Conservation (phyloP, 75 land plant genomes). For the Picea glauca region DNA sequence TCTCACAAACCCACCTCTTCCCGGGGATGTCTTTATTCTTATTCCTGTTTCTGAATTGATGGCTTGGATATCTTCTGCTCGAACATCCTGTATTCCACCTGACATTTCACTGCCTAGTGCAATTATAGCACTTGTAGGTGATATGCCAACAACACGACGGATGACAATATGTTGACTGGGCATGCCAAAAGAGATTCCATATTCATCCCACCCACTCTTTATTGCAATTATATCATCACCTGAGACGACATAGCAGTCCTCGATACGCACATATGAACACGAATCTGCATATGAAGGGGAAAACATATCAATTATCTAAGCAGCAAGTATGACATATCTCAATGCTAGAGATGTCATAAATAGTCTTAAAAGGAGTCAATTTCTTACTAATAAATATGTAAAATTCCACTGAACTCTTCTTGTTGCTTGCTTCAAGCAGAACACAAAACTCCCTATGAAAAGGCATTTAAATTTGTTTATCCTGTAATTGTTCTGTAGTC, state of each 20-base stretch:
- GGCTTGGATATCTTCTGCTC: conserved; percentile 29
- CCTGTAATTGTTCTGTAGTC: too few species aligned
- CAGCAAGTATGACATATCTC: neutral
- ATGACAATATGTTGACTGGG: conserved; percentile 53
- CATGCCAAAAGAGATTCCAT: conserved; percentile 49
- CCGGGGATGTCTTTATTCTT: conserved; percentile 54
- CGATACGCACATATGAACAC: conserved; percentile 55
- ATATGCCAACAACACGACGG: conserved; percentile 39
- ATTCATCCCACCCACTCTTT: conserved; percentile 81
- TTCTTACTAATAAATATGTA: neutral
- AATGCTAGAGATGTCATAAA: neutral
- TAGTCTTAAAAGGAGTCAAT: neutral
- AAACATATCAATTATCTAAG: conserved; percentile 2
- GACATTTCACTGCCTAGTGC: conserved; percentile 67
- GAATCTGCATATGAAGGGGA: conserved; percentile 38
- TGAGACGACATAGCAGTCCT: conserved; percentile 57
- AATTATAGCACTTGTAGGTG: conserved; percentile 43
- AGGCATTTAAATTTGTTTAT: too few species aligned
- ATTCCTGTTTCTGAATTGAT: conserved; percentile 36
- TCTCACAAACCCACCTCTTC: conserved; percentile 59
- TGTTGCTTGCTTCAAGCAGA: neutral
- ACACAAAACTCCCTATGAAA: too few species aligned
- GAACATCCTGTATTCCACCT: conserved; percentile 46
- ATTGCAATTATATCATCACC: conserved; percentile 70
- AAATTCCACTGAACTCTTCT: neutral